These are phyloP conservation scores for Dactylellina drechsleri DNA, from an alignment of 2,329 filamentous ascomycete species.

Conservation along the genomic window DNA sequence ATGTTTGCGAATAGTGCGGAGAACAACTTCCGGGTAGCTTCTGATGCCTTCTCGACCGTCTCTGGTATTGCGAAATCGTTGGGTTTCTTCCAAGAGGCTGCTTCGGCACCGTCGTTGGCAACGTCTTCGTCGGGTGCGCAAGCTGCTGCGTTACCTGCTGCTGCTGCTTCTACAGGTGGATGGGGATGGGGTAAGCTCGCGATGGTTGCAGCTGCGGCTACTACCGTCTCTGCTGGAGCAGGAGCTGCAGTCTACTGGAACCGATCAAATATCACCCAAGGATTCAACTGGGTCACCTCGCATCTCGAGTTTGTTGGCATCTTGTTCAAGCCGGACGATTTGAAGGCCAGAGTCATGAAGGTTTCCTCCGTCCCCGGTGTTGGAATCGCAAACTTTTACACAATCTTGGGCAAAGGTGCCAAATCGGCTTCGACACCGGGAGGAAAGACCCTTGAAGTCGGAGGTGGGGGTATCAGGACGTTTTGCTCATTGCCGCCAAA, in stretches of 20 bases:
- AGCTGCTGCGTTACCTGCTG: slow-evolving; percentile 63
- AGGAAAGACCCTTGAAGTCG: slow-evolving; percentile 64
- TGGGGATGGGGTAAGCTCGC: slow-evolving; percentile 86
- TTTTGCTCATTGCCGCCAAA: slow-evolving; percentile 84
- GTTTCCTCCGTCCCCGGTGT: slow-evolving; percentile 74
- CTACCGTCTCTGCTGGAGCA: slow-evolving; percentile 81
- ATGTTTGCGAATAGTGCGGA: slow-evolving; percentile 89
- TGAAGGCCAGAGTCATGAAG: slow-evolving; percentile 76
- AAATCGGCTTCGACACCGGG: slow-evolving; percentile 65
- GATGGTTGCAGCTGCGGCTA: slow-evolving; percentile 82
- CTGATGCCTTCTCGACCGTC: slow-evolving; percentile 74
- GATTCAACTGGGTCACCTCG: slow-evolving; percentile 83
- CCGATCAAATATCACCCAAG: slow-evolving; percentile 78
- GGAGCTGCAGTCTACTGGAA: slow-evolving; percentile 87
- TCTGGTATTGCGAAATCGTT: slow-evolving; percentile 64
- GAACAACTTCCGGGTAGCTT: slow-evolving; percentile 80
- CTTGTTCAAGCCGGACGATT: slow-evolving; percentile 82
- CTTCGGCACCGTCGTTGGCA: slow-evolving; percentile 59
- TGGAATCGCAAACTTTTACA: slow-evolving; percentile 88
- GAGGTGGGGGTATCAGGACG: slow-evolving; percentile 78
- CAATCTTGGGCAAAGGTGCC: slow-evolving; percentile 78
- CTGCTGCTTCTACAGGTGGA: slow-evolving; percentile 61
- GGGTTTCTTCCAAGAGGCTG: slow-evolving; percentile 54
- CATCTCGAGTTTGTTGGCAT: slow-evolving; percentile 95
- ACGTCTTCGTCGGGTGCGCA: slow-evolving; percentile 61